Evolutionary conservation across 2,329 filamentous ascomycete species (phyloP).

Genomic region (Neopestalotiopsis rosae): DNA sequence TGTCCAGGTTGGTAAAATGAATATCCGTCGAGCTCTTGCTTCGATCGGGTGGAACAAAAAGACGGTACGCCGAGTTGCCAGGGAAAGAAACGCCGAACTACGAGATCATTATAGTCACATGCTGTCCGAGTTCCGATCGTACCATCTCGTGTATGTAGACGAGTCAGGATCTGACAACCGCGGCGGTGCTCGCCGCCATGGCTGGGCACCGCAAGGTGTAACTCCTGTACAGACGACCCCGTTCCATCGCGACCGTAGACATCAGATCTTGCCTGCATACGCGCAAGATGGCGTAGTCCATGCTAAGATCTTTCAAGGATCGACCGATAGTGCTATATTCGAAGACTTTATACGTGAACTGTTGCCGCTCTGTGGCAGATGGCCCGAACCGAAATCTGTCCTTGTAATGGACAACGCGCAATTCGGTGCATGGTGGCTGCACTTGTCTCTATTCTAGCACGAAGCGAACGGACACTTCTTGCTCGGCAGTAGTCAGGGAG

Average conservation of each 20-base stretch:
- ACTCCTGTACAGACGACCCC: slow-evolving; percentile 28
- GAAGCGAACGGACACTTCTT: slow-evolving; percentile 10
- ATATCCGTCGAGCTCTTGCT: neutral
- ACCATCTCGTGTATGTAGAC: slow-evolving; percentile 36
- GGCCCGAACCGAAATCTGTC: too few relatives aligned
- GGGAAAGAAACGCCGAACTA: too few relatives aligned
- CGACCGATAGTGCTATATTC: too few relatives aligned
- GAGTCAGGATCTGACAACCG: slow-evolving; percentile 39
- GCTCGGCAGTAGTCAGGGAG: neutral
- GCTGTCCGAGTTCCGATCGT: too few relatives aligned
- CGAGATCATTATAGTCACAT: too few relatives aligned
- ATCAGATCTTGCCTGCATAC: slow-evolving; percentile 32
- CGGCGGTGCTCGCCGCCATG: slow-evolving; percentile 35
- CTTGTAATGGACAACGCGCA: too few relatives aligned
- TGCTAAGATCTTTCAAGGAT: too few relatives aligned
- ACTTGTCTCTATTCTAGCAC: slow-evolving; percentile 6
- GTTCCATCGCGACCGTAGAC: too few relatives aligned
- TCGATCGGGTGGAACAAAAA: slow-evolving; percentile 13
- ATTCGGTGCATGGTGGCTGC: neutral
- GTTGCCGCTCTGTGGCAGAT: too few relatives aligned
- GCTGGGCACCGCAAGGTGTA: slow-evolving; percentile 36
- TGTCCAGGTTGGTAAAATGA: slow-evolving; percentile 1
- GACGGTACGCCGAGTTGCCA: too few relatives aligned
- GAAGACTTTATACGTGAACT: too few relatives aligned
- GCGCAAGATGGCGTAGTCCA: slow-evolving; percentile 26